phyloP scores from a whole-genome alignment of 495 filamentous ascomycete species.

The Hamigera avellanea region DNA sequence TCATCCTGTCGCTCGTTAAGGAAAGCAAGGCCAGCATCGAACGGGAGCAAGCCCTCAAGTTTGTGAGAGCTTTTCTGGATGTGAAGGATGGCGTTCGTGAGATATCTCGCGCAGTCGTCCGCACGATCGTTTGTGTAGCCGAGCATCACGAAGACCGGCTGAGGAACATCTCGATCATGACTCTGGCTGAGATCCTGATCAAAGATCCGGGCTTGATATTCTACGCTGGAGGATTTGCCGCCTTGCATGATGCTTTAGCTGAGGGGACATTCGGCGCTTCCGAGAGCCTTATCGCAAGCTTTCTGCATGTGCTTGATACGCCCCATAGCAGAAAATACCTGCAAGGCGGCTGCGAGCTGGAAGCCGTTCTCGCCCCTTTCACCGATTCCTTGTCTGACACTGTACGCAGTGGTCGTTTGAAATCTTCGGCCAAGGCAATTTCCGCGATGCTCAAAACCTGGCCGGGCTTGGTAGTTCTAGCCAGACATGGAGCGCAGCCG shows the following conservation, averaged over 20 bases:
- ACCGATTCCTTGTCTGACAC: conserved; percentile 67
- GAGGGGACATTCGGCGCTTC: conserved; percentile 88
- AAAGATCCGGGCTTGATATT: conserved; percentile 70
- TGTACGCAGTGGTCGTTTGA: conserved; percentile 59
- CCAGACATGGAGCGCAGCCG: conserved; percentile 73
- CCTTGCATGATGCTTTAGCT: conserved; percentile 72
- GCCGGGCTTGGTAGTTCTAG: conserved; percentile 74
- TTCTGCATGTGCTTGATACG: conserved; percentile 79
- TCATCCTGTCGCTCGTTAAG: conserved; percentile 84
- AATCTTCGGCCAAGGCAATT: conserved; percentile 76
- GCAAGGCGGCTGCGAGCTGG: conserved; percentile 66
- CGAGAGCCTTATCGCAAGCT: conserved; percentile 70
- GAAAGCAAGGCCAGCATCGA: conserved; percentile 93
- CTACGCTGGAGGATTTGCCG: conserved; percentile 67
- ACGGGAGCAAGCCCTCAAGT: conserved; percentile 92
- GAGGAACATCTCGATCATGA: conserved; percentile 81
- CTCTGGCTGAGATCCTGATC: conserved; percentile 80
- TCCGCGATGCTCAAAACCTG: conserved; percentile 85
- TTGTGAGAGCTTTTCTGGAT: conserved; percentile 89
- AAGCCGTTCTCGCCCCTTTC: conserved; percentile 77
- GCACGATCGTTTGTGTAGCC: conserved; percentile 80
- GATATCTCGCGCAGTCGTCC: conserved; percentile 72
- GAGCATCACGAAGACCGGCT: conserved; percentile 83
- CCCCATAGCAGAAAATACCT: conserved; percentile 71
- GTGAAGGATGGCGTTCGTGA: conserved; percentile 88